Evolutionary conservation across 345 rosid species (phyloP).

Genomic region (Aethionema arabicum): DNA sequence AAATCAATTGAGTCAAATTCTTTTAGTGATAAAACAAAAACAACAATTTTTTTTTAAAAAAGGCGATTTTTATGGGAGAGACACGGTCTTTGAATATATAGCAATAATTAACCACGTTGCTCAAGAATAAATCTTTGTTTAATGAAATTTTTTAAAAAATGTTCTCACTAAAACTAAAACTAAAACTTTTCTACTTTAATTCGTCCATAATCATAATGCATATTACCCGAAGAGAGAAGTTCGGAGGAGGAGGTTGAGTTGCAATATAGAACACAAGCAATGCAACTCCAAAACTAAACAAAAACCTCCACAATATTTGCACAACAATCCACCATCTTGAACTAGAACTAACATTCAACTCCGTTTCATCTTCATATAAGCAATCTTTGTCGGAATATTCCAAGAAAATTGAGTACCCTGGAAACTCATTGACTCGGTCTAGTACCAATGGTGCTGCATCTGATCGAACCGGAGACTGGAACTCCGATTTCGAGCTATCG

Average conservation of each 20-base stretch:
- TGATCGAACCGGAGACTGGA: constrained; percentile 45
- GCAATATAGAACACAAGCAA: constrained; percentile 78
- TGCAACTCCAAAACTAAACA: constrained; percentile 64
- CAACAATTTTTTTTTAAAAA: too few species aligned
- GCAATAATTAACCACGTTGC: too few species aligned
- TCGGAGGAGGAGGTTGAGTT: constrained; percentile 80
- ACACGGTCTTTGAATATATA: too few species aligned
- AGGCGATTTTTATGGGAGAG: too few species aligned
- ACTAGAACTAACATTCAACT: constrained; percentile 49
- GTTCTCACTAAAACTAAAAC: too few species aligned
- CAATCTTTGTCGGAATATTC: constrained; percentile 48
- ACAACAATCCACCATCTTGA: constrained; percentile 59
- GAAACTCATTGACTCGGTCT: constrained; percentile 39
- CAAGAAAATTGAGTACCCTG: constrained; percentile 53
- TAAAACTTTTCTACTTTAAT: too few species aligned
- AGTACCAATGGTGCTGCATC: constrained; percentile 36
- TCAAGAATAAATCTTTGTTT: too few species aligned
- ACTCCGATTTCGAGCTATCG: constrained; percentile 34
- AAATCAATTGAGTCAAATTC: too few species aligned
- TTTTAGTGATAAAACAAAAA: too few species aligned
- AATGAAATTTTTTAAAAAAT: too few species aligned
- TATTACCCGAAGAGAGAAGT: constrained; percentile 64
- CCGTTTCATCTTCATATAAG: constrained; percentile 38
- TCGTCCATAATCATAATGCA: neutral
- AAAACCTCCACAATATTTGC: constrained; percentile 75